Base-by-base conservation (phyloP, 1,284 basidiomycete species). In the Sutorius eximius region DNA sequence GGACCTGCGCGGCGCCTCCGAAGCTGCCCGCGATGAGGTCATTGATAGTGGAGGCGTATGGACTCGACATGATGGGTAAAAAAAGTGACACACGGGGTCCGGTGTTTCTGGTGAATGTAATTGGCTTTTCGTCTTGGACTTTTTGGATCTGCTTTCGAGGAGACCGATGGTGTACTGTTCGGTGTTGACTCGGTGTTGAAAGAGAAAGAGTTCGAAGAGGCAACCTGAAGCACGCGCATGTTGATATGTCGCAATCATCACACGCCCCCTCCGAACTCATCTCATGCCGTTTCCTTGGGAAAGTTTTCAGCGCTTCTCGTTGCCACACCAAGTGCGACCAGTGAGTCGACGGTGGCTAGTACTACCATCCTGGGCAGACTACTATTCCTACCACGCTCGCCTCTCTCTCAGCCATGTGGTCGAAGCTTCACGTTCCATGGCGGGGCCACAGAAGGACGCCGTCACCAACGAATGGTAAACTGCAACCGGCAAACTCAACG, bases 1-100 rank as follows among this genome's bases (percentile, higher is more conserved):
- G 76, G 27, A 97, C 93, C 61, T 88, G 86, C 0, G 87, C 85
- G 2, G 87, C 89, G 18, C 89, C 89, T 45, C 86, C 91, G 8
- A 89, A 79, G 64, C 87, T 89, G 11, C 91, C 90, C 3, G 89
- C 87, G 37, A 91, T 69, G 32, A 93, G 79, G 65, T 90, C 89
- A 62, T 90, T 89, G 34, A 86, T 66, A 0, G 85, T 89, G 45
- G 79, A 69, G n/a, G 58, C 46, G 41, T 71, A 71, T 11, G 65
- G 34, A 22, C 49, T 56, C 24, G 65, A 22, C 65, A 65, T 68
- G 49, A 41, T 20, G 29, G 11, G 22, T 8, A 18, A 29, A 32
- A 24, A 24, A 16, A 27, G 16, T 6, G 22, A 3, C 5, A 5
- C 22, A 2, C 22, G 22, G 22, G 5, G 22, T 24, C 22, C 3